phyloP scores from a whole-genome alignment of 2,329 filamentous ascomycete genomes.

The Epichloe brachyelytri region DNA sequence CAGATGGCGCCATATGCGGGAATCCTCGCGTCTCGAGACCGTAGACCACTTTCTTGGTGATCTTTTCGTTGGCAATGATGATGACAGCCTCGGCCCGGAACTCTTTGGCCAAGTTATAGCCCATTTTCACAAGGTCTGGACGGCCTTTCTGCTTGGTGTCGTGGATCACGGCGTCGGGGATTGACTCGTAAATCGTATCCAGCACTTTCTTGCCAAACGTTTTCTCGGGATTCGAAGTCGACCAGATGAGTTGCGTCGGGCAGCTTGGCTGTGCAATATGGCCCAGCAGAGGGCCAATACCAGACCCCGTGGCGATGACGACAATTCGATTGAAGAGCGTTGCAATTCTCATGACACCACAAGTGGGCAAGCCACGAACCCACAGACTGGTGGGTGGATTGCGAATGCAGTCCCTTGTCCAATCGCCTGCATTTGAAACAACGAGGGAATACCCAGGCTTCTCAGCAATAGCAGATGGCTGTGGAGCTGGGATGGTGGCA shows the following conservation, averaged over 20 bases:
- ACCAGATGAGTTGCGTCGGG: slow-evolving; percentile 54
- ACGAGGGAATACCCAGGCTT: slow-evolving; percentile 49
- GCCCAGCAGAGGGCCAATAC: slow-evolving; percentile 57
- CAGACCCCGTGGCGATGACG: slow-evolving; percentile 59
- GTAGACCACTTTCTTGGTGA: slow-evolving; percentile 57
- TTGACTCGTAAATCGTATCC: slow-evolving; percentile 39
- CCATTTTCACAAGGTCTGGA: slow-evolving; percentile 39
- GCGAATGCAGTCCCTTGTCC: slow-evolving; percentile 53
- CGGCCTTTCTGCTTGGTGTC: slow-evolving; percentile 49
- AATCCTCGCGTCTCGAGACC: slow-evolving; percentile 50
- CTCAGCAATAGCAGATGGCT: slow-evolving; percentile 13
- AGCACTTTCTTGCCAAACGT: slow-evolving; percentile 51
- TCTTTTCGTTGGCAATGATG: slow-evolving; percentile 55
- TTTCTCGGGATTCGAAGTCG: slow-evolving; percentile 43
- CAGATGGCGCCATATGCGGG: slow-evolving; percentile 63
- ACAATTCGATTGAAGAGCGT: slow-evolving; percentile 52
- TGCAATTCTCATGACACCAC: slow-evolving; percentile 55
- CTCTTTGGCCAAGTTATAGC: slow-evolving; percentile 40
- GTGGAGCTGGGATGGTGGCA: slow-evolving; percentile 53
- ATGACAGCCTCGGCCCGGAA: slow-evolving; percentile 57
- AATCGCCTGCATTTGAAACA: slow-evolving; percentile 63
- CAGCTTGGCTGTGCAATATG: slow-evolving; percentile 37
- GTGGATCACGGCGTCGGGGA: slow-evolving; percentile 52
- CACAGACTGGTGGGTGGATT: slow-evolving; percentile 49
- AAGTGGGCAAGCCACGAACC: slow-evolving; percentile 54